Evolutionary conservation across 2,329 filamentous ascomycete species (phyloP).

Genomic region (Trichoderma guizhouense): DNA sequence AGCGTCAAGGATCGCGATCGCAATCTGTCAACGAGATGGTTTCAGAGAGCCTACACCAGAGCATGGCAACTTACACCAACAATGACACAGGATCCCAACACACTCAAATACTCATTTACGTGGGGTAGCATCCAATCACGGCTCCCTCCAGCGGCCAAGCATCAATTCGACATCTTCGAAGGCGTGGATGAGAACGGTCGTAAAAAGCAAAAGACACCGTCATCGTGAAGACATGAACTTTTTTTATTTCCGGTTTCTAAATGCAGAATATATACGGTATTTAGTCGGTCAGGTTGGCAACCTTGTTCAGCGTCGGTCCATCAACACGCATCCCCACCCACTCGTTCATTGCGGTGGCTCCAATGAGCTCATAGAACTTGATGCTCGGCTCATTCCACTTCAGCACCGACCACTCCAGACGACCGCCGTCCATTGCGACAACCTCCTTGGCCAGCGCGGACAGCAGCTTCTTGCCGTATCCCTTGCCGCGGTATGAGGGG

Average conservation of each 20-base stretch:
- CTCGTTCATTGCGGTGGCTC: slow-evolving; percentile 63
- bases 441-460: slow-evolving; percentile 77
- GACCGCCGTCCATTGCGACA: slow-evolving; percentile 64
- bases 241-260: neutral
- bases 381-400: slow-evolving; percentile 93
- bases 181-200: slow-evolving; percentile 37
- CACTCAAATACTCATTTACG: slow-evolving; percentile 34
- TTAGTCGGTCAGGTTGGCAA: slow-evolving; percentile 47
- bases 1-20: slow-evolving; percentile 32
- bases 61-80: slow-evolving; percentile 46
- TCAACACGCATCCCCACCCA: slow-evolving; percentile 78
- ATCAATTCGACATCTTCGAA: slow-evolving; percentile 47
- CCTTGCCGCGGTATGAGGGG: slow-evolving; percentile 64
- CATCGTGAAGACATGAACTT: neutral
- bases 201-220: slow-evolving; percentile 10
- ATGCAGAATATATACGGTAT: neutral
- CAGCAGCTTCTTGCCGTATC: slow-evolving; percentile 76
- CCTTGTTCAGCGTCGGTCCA: slow-evolving; percentile 57
- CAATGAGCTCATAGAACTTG: slow-evolving; percentile 74
- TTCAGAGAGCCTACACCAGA: slow-evolving; percentile 46
- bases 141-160: slow-evolving; percentile 30
- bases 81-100: slow-evolving; percentile 36
- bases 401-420: slow-evolving; percentile 87
- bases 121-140: slow-evolving; percentile 43
- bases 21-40: slow-evolving; percentile 38